Conservation (phyloP, 139 green algal genomes). For the Nannochloris sp. region DNA sequence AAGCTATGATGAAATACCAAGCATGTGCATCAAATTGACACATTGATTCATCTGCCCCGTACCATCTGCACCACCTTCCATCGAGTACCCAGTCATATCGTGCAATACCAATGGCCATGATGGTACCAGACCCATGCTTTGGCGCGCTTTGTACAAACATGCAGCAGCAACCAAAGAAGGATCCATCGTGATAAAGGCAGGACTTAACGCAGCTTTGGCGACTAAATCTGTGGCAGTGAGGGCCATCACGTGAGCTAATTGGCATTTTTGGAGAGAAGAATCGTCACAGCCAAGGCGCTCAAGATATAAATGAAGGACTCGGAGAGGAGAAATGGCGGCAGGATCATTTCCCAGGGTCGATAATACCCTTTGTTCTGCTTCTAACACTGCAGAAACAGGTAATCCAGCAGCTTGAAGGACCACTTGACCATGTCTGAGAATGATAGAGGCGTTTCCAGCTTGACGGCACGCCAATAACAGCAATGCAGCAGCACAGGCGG, state of each 20-base stretch:
- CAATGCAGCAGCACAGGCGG: slow-evolving; percentile 14
- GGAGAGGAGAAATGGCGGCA: slow-evolving; percentile 55
- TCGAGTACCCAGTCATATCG: slow-evolving; percentile 14
- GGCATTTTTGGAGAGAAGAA: background rate
- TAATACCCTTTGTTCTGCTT: slow-evolving; percentile 37
- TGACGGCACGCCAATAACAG: slow-evolving; percentile 18
- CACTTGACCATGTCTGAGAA: slow-evolving; percentile 2
- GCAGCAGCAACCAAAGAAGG: slow-evolving; percentile 23
- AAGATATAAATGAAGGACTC: slow-evolving; percentile 69
- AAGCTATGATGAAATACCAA: no score
- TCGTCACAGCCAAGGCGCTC: slow-evolving; percentile 54
- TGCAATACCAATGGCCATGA: slow-evolving; percentile 17
- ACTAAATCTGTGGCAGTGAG: slow-evolving; percentile 7
- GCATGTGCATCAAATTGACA: slow-evolving; percentile 11
- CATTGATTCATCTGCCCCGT: slow-evolving; percentile 2
- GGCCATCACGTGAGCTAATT: slow-evolving; percentile 7
- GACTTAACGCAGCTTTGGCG: slow-evolving; percentile 8
- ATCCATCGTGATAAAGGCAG: background rate
- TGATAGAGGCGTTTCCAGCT: slow-evolving; percentile 3
- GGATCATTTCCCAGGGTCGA: slow-evolving; percentile 37
- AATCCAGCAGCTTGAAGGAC: slow-evolving; percentile 9
- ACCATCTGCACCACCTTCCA: no score
- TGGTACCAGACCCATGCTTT: slow-evolving; percentile 16
- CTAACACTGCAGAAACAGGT: slow-evolving; percentile 15
- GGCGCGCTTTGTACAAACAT: slow-evolving; percentile 9